Percentiles rank a stretch among this genome's conserved stretches.
phyloP scores from a whole-genome alignment of 2,329 filamentous ascomycete species.

The Fusarium fracticaudum region DNA sequence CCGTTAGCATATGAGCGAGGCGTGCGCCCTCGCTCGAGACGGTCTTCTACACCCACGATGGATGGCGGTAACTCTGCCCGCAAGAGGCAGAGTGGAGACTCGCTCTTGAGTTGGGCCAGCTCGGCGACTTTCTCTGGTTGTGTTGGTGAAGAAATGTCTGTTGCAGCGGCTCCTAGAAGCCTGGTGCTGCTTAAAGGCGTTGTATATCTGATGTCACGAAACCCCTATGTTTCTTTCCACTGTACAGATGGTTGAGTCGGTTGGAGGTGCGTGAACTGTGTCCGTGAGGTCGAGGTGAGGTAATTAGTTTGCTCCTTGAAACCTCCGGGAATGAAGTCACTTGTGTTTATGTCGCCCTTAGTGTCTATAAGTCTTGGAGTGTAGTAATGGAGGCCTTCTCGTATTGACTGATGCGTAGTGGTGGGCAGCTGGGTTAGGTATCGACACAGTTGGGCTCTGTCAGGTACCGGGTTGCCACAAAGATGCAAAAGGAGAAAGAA shows the following conservation, averaged over 20 bases:
- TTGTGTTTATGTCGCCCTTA: conserved; percentile 10
- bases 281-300: background rate
- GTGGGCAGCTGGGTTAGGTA: conserved; percentile 43
- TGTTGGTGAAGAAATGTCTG: conserved; percentile 15
- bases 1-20: conserved; percentile 44
- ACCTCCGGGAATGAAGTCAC: background rate
- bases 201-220: conserved; percentile 17
- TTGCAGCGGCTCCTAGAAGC: conserved; percentile 34
- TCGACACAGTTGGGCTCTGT: conserved; percentile 36
- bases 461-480: conserved; percentile 35
- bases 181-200: conserved; percentile 26
- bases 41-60: conserved; percentile 43
- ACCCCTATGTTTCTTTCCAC: conserved; percentile 1
- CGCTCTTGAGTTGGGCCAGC: conserved; percentile 56
- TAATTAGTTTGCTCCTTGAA: background rate
- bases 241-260: background rate
- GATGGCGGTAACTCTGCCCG: conserved; percentile 52
- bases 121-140: conserved; percentile 44
- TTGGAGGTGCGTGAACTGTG: background rate
- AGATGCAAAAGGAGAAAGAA: conserved; percentile 36
- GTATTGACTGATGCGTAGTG: conserved; percentile 31
- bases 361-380: conserved; percentile 14
- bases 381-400: conserved; percentile 28
- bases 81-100: conserved; percentile 53
- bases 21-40: conserved; percentile 43